Conservation (phyloP, 106 monocot species). For the Gastrodia elata region DNA sequence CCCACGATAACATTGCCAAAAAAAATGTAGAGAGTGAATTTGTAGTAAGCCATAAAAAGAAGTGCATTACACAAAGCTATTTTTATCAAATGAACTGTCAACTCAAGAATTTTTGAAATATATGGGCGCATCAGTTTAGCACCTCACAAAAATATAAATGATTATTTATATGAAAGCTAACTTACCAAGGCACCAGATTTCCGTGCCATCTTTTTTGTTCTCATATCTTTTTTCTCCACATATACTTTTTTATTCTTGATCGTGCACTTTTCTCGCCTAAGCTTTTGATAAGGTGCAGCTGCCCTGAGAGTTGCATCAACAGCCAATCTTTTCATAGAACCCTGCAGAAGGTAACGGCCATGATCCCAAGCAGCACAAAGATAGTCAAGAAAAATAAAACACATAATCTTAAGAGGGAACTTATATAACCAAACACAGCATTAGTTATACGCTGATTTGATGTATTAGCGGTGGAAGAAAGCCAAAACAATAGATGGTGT, state of each 20-base stretch:
- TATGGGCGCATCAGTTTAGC: no score
- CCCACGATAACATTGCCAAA: no score
- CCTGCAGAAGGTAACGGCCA: conserved; percentile 32
- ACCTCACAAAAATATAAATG: no score
- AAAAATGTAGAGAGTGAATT: no score
- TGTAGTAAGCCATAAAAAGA: no score
- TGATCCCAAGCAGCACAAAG: background rate
- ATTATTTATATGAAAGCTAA: background rate
- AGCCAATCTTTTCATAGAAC: conserved; percentile 85
- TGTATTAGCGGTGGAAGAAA: background rate
- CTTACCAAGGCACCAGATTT: conserved; percentile 94
- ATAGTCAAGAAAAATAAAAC: background rate
- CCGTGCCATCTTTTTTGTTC: conserved; percentile 97
- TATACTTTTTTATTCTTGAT: conserved; percentile 68
- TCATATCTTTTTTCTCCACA: conserved; percentile 97
- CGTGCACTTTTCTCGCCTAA: conserved; percentile 67
- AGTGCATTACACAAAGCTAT: no score
- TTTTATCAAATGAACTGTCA: no score
- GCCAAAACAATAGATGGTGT: background rate
- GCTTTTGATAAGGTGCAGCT: conserved; percentile 97
- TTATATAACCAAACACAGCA: background rate
- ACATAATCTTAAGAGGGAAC: background rate
- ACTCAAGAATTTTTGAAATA: no score
- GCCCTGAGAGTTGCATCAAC: conserved; percentile 99
- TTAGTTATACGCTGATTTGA: background rate